A percentile compares a stretch with the other conserved stretches of the same genome.
Conservation (phyloP, 768 basidiomycete genomes). For the Baorangia bicolor region DNA sequence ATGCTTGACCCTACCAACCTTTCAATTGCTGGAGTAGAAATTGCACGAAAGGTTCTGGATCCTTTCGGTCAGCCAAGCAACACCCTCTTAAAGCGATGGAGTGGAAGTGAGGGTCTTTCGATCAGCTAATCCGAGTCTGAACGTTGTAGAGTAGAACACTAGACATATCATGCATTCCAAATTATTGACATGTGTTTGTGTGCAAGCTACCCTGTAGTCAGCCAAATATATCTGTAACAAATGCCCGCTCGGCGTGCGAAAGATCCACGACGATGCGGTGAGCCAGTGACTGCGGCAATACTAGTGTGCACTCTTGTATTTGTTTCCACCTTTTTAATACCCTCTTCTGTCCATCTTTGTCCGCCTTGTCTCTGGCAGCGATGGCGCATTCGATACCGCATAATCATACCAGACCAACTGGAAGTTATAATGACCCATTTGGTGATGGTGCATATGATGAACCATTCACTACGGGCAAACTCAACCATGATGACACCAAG, state of each 20-base stretch:
- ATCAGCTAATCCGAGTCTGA: constrained; percentile 21
- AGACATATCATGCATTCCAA: too few species aligned
- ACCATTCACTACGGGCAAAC: constrained; percentile 17
- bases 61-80: constrained; percentile 43
- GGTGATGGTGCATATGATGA: constrained; percentile 23
- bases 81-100: constrained; percentile 36
- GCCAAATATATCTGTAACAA: too few species aligned
- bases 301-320: not conserved
- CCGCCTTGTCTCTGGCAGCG: constrained; percentile 22
- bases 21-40: constrained; percentile 41
- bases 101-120: constrained; percentile 36
- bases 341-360: not conserved
- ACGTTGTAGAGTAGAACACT: not conserved
- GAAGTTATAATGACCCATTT: constrained; percentile 26
- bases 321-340: not conserved
- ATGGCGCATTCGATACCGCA: constrained; percentile 25
- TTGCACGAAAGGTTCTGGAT: constrained; percentile 40
- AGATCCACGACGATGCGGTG: not conserved
- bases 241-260: constrained; percentile 21
- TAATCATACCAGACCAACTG: constrained; percentile 7
- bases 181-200: too few species aligned
- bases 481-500: constrained; percentile 18
- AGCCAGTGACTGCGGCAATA: not conserved
- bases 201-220: too few species aligned
- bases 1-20: constrained; percentile 33